Evolutionary conservation across 495 filamentous ascomycete genomes (phyloP), one percentile per base, ranked within the genome.

Genomic region (Staphylotrichum longicolle): DNA sequence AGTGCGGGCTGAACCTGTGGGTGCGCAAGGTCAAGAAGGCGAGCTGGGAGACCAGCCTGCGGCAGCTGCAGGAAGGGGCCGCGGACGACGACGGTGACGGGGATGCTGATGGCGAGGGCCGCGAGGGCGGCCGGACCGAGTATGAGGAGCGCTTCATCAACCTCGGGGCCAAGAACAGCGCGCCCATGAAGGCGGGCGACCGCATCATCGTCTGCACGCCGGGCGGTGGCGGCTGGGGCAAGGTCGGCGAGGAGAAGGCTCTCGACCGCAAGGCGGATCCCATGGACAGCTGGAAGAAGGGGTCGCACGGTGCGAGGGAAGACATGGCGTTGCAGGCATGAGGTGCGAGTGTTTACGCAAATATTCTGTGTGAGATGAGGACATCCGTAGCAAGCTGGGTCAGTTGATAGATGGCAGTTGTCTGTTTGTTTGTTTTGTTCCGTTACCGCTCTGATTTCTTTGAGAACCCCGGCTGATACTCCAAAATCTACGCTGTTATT

Each of bases 141-240:
- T 81, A 73, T 52, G 86, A 88, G 65, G 85, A 88, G 67, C 77
- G 90, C 46, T 77, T 76, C 35, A 89, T 98, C 63, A 96, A 93
- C 69, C 72, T 97, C 49, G 94, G 93, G 0, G 92, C 86, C 8
- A 98, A 98, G 82, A 97, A 97, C 71, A 96, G 91, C 14, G 92
- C 93, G 32, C 80, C 83, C 9, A 95, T 97, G 85, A 79, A 86
- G 66, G 78, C 85, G 0, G 93, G 94, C 30, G 94, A 98, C 72
- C 82, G 92, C 8, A 91, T 98, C 63, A 88, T 98, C 59, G 58
- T 89, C 32, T 75, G 73, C 53, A 90, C 88, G 12, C 88, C 88
- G 4, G 88, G 88, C 42, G 88, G 88, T 20, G 88, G 89, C 45
- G 88, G 86, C 1, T 91, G 88, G 87, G 88, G 88, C 5, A 77